Evolutionary conservation across 805 yeast species (phyloP), one percentile per base, ranked within the genome.

Genomic region (Myxozyma lipomycoides): DNA sequence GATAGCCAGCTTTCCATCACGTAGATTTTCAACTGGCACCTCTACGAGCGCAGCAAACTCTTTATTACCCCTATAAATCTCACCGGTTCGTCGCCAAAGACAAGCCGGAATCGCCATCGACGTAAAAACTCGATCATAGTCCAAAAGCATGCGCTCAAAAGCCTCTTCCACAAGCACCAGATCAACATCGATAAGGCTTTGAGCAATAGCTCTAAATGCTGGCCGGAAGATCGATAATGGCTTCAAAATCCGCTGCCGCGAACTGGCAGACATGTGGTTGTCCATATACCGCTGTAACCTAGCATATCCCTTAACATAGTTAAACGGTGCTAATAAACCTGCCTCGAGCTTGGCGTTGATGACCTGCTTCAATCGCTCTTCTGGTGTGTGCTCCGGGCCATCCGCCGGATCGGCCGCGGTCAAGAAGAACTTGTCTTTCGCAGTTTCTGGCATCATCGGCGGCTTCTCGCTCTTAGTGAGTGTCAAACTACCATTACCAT

Each of bases 81-180:
- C 98, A 1, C 98, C 98, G 0, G 98, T 90, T 61, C 98, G 82
- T 65, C 98, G 73, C 97, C 98, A 91, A 25, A 91, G 73, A 69
- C 98, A 91, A 1, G 97, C 96, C 1, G 98, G 98, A 54, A 91
- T 88, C 4, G 97, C 96, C 96, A 91, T 89, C 3, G 95, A 84
- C 0, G 97, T 89, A 70, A 91, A 91, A 2, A 91, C 96, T 32
- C 98, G 75, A 66, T 91, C 98, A 63, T 91, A 89, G 61, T 91
- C 96, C 46, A 91, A 71, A 40, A 91, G 70, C 95, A 91, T 86
- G 56, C 97, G 75, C 70, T 91, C 98, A 64, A 91, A 91, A 49
- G 84, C 84, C 67, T 91, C 98, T 62, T 91, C 98, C 3, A 91
- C 97, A 32, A 89, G 71, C 3, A 90, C 90, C 63, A 91, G 73